Evolutionary conservation across 2,329 filamentous ascomycete genomes (phyloP).

Genomic region (Pyrenophora tritici-repentis): DNA sequence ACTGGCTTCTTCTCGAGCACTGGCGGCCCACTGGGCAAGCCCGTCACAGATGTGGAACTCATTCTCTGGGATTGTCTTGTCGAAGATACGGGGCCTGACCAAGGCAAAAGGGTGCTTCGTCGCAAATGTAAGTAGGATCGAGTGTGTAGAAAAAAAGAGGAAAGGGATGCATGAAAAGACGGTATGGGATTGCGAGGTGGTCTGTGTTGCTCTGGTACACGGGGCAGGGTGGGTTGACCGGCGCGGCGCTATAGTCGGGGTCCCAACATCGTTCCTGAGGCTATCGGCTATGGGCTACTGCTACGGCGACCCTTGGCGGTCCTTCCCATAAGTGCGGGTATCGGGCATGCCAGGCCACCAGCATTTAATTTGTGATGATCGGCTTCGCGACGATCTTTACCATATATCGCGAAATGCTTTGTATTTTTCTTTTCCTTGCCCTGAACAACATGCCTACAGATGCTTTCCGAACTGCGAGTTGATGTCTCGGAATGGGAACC

Average conservation of each 20-base stretch:
- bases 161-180: constrained; percentile 18
- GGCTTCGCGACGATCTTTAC: too few species aligned
- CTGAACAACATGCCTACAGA: too few species aligned
- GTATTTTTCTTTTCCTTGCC: too few species aligned
- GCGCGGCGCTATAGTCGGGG: constrained; percentile 23
- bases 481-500: constrained; percentile 10
- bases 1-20: constrained; percentile 97
- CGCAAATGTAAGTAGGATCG: constrained; percentile 53
- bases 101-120: constrained; percentile 93
- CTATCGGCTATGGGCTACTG: neutral
- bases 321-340: neutral
- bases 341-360: neutral
- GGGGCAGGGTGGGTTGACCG: constrained; percentile 12
- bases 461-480: neutral
- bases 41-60: constrained; percentile 55
- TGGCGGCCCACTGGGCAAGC: constrained; percentile 53
- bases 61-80: constrained; percentile 56
- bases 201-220: constrained; percentile 21
- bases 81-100: constrained; percentile 83
- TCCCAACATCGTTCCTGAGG: constrained; percentile 12
- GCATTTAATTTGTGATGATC: too few species aligned
- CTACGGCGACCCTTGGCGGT: constrained; percentile 5
- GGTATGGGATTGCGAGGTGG: constrained; percentile 28
- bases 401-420: too few species aligned
- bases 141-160: constrained; percentile 22